Conservation (phyloP, 2,329 filamentous ascomycete species). For the Talaromyces verruculosus region DNA sequence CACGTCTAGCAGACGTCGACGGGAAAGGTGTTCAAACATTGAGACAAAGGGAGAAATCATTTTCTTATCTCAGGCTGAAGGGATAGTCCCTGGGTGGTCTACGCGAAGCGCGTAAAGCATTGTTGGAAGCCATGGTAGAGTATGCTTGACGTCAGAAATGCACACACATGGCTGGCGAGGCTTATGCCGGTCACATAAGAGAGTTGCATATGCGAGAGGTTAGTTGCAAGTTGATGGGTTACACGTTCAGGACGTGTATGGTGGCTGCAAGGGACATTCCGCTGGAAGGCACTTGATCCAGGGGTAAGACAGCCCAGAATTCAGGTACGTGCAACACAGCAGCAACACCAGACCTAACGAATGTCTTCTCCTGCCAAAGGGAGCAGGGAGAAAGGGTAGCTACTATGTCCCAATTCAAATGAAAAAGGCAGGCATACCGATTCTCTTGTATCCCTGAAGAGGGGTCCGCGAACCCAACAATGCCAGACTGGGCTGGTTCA, state of each 20-base stretch:
- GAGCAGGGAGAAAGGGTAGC: conserved; percentile 24
- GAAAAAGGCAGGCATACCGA: neutral
- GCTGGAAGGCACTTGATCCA: conserved; percentile 8
- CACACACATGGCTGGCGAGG: conserved; percentile 35
- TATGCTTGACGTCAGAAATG: conserved; percentile 41
- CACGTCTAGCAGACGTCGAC: conserved; percentile 10
- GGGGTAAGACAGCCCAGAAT: conserved; percentile 18
- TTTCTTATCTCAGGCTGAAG: conserved; percentile 29
- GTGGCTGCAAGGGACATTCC: conserved; percentile 37
- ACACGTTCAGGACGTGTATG: conserved; percentile 35
- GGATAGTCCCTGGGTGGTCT: conserved; percentile 27
- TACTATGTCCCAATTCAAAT: too few relatives aligned
- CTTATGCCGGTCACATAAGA: neutral
- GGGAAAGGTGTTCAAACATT: neutral
- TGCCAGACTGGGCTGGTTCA: neutral
- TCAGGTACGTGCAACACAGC: conserved; percentile 1
- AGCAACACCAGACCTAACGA: neutral
- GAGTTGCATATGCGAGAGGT: conserved; percentile 21
- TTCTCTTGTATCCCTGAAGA: neutral
- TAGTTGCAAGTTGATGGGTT: conserved; percentile 26
- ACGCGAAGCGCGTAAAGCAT: conserved; percentile 36
- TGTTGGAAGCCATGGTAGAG: conserved; percentile 40
- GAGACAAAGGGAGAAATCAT: conserved; percentile 1
- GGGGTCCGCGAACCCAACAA: neutral
- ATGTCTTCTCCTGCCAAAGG: conserved; percentile 14